Base-by-base conservation (phyloP, 2,329 filamentous ascomycete genomes). In the Thermoascus crustaceus region DNA sequence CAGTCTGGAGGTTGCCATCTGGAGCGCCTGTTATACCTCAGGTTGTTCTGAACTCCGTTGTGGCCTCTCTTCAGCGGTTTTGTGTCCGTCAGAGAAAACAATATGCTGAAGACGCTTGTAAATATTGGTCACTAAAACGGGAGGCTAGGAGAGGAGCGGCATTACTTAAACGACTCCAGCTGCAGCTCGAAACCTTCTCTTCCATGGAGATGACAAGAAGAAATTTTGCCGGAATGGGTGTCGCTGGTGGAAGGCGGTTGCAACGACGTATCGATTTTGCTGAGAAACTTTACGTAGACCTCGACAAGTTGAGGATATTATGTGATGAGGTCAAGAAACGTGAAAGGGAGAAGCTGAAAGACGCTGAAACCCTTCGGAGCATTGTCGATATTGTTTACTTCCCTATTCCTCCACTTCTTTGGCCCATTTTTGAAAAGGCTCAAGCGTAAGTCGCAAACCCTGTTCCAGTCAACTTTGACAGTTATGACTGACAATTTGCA, bases 41-140 rank as follows among this genome's bases (percentile, higher is more conserved):
- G 46, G 80, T 84, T 2, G 82, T 96, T 3, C 87, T 87, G 42
- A 83, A 89, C 46, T 80, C 82, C 18, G 86, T 98, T 14, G 85
- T 94, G 48, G 76, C 77, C 29, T 85, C 88, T 0, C 72, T 98
- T 21, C 76, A 81, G 43, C 79, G 85, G 31, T 96, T 96, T 57
- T 76, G 77, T n/a, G 71, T 85, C 22, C 78, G 82, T 19, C 93
- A 91, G 55, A 78, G 87, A 34, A 94, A 93, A 55, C 88, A 95
- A 41, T 98, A 86, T 57, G 80, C 93, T 2, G 82, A 86, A 38
- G 89, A 95, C 59, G 85, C 85, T 2, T 96, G 89, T 65, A 87
- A 86, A 49, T 98, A 96, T 63, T 98, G 91, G 91, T 96, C 91
- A 0, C 63, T 98, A 44, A 98, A 98, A 66, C 78, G 91, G 37